Conservation (phyloP, 1,139 yeast species). For the Taiozyma sp. region DNA sequence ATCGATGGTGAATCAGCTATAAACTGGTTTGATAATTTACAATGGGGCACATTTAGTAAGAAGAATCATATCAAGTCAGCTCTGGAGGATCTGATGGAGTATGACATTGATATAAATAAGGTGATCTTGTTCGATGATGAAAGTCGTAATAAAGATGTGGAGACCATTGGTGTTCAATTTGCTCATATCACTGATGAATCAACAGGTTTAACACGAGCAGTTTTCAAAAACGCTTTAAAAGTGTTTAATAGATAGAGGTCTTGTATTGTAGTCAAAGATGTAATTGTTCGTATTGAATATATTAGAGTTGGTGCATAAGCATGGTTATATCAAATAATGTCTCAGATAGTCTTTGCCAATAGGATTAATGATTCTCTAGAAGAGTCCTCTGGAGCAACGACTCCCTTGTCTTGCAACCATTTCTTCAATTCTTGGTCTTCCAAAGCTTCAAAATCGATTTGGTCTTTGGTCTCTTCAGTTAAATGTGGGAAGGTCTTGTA, state of each 20-base stretch:
- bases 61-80: slow-evolving; percentile 45
- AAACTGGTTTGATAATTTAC: slow-evolving; percentile 44
- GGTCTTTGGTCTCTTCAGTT: slow-evolving; percentile 4
- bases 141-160: slow-evolving; percentile 58
- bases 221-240: slow-evolving; percentile 40
- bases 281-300: too few species aligned
- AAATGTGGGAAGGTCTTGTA: slow-evolving; percentile 51
- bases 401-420: slow-evolving; percentile 39
- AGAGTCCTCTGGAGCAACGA: slow-evolving; percentile 42
- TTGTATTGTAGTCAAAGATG: too few species aligned
- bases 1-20: slow-evolving; percentile 44
- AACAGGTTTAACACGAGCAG: slow-evolving; percentile 43
- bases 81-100: slow-evolving; percentile 38
- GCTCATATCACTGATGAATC: slow-evolving; percentile 40
- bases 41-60: slow-evolving; percentile 69
- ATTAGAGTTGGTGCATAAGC: too few species aligned
- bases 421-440: slow-evolving; percentile 36
- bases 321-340: too few species aligned
- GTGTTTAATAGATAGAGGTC: slow-evolving; percentile 15
- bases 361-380: slow-evolving; percentile 42
- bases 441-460: slow-evolving; percentile 28
- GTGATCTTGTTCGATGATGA: slow-evolving; percentile 71
- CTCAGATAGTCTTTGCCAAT: slow-evolving; percentile 40
- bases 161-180: slow-evolving; percentile 54
- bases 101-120: slow-evolving; percentile 37